These are phyloP conservation scores for Tetrapyrgos nigripes DNA, from an alignment of 1,284 basidiomycete species.

Conservation along the genomic window DNA sequence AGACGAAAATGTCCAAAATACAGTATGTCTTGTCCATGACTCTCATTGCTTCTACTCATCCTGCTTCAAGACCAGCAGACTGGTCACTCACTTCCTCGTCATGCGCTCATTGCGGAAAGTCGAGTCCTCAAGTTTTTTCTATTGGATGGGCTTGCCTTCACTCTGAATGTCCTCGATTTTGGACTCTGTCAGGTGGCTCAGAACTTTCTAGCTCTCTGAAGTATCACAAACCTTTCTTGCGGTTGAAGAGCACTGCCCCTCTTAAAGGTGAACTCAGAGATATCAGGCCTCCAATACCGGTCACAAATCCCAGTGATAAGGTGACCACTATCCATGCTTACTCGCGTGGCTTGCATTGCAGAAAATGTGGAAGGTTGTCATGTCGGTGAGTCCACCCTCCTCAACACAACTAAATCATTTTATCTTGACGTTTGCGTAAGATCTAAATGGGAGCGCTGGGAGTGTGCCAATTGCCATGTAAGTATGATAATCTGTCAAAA, in stretches of 20 bases:
- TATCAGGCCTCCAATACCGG: conserved; percentile 42
- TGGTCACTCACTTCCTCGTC: conserved; percentile 15
- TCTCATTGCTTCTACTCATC: neutral
- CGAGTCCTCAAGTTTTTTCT: conserved; percentile 59
- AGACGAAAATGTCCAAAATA: conserved; percentile 9
- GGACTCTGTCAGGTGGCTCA: conserved; percentile 38
- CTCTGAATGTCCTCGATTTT: conserved; percentile 61
- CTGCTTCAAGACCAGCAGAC: conserved; percentile 11
- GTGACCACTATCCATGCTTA: conserved; percentile 59
- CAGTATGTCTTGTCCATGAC: neutral
- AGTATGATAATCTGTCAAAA: conserved; percentile 15
- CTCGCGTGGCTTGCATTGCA: conserved; percentile 75
- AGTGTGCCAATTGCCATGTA: conserved; percentile 64
- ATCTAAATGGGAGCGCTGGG: conserved; percentile 75
- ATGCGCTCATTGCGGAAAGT: conserved; percentile 42
- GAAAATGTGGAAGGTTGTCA: conserved; percentile 70
- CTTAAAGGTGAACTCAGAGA: conserved; percentile 18
- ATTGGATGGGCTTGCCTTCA: conserved; percentile 68
- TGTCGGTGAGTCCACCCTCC: conserved; percentile 55
- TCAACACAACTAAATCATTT: no score
- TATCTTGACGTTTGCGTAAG: no score
- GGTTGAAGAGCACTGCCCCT: conserved; percentile 32
- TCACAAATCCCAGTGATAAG: conserved; percentile 30
- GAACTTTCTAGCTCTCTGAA: conserved; percentile 39
- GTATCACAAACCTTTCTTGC: conserved; percentile 57